Evolutionary conservation across 1,284 basidiomycete genomes (phyloP).

Genomic region (Apiotrichum brassicae): DNA sequence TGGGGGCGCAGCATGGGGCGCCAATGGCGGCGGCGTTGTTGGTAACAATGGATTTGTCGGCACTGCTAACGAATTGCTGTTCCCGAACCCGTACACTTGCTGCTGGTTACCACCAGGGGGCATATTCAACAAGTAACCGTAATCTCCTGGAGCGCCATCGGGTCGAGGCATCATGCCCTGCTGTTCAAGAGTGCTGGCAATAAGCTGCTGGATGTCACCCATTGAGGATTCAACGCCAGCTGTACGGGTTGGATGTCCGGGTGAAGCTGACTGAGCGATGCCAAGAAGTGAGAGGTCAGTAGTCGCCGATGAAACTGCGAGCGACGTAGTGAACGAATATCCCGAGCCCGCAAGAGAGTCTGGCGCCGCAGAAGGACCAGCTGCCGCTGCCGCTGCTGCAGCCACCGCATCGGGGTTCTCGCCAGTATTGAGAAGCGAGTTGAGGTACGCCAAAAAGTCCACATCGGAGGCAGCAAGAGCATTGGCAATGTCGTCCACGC

Average conservation of each 20-base stretch:
- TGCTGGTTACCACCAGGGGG: not conserved
- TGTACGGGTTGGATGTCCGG: not conserved
- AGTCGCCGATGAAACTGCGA: not conserved
- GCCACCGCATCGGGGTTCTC: too few relatives aligned
- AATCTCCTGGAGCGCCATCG: not conserved
- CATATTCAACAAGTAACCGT: conserved; percentile 2
- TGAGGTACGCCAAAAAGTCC: conserved; percentile 26
- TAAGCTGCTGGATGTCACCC: conserved; percentile 17
- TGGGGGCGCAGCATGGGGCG: not conserved
- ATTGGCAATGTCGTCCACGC: conserved; percentile 16
- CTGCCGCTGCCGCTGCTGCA: not conserved
- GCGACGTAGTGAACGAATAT: not conserved
- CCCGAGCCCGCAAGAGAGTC: not conserved
- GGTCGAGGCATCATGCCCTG: conserved; percentile 9
- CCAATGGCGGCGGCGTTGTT: not conserved
- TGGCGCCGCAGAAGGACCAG: not conserved
- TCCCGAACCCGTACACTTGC: not conserved
- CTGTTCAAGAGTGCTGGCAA: conserved; percentile 13
- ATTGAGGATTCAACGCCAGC: conserved; percentile 4
- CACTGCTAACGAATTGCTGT: not conserved
- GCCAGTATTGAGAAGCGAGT: conserved; percentile 9
- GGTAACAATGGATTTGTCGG: not conserved
- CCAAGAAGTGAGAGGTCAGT: conserved; percentile 1
- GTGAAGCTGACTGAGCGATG: not conserved
- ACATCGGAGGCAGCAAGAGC: conserved; percentile 17